Evolutionary conservation across 768 basidiomycete genomes (phyloP), one percentile per base, ranked within the genome.

Genomic region (Pisolithus orientalis): DNA sequence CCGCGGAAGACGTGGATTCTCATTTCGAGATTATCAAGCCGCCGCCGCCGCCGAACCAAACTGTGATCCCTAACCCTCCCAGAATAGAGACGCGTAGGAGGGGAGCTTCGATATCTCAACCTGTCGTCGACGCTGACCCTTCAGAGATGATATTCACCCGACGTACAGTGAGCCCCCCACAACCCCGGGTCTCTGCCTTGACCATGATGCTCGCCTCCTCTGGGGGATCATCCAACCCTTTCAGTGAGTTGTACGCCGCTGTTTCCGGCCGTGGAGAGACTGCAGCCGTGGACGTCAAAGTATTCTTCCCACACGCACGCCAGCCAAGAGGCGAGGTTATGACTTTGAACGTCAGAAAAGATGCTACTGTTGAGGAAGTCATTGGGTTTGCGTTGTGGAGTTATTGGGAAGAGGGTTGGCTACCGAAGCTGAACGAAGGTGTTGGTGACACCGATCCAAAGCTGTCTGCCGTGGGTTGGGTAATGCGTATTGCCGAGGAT

Each of bases 351-450:
- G 90, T 97, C 10, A 72, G 91, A 51, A 84, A 83, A 57, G 95
- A 97, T 57, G 88, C 93, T 1, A 88, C 86, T 0, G 85, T 98
- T 4, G 96, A 98, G 64, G 96, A 98, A 66, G 92, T 95, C 5
- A 89, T 97, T 50, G 96, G 96, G 0, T 92, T 88, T 65, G 86
- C 90, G 1, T 65, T 98, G 44, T 96, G 84, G 84, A 85, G 69
- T n/a, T 97, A 93, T 60, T 94, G 90, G 85, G 94, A 97, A 63
- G 84, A 90, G 59, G 83, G 80, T 0, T 83, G 90, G 79, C 62
- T 82, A 39, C 94, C 93, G 2, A 82, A 80, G 60, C 67, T 96
- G 17, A 83, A 89, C 55, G 85, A 86, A 48, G 85, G 76, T 21
- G 56, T 84, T 47, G 72, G 65, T 34, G 81, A 82, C 55, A 79